Base-by-base conservation (phyloP, 2,329 filamentous ascomycete genomes). In the Alternaria novae-zelandiae region DNA sequence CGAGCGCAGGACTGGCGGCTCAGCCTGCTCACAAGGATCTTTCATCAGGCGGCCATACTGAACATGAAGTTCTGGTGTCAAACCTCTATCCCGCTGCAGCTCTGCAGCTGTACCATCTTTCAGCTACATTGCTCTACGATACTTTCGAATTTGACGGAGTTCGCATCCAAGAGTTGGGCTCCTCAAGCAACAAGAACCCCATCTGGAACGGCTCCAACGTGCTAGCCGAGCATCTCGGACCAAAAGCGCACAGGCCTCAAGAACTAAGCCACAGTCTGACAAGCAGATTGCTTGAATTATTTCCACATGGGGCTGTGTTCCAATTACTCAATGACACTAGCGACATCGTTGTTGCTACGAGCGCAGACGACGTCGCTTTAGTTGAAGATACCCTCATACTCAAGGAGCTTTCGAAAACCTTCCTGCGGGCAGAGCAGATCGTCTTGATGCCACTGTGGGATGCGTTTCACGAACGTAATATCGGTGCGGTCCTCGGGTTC, bases 131-230 rank as follows among this genome's bases (percentile, higher is more conserved):
- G 20, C 49, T 62, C 8, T 36, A 54, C 36, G 55, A 59, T 20
- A 53, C 59, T 10, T 62, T 62, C 36, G 59, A 62, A 25, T 62
- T 62, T 9, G 59, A 62, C 17, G 59, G 59, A 13, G 49, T 59
- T 21, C 57, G 59, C 6, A 62, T 62, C 15, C 59, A 62, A 28
- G 59, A 62, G 32, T 21, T 41, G 25, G 55, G 57, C 15, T 28
- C 26, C 7, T 62, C 41, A 20, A 56, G 49, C 26, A 62, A 54
- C 30, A 41, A 53, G 23, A 62, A 62, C 9, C 59, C 59, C 12
- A 49, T 53, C 26, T 62, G 59, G 59, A 62, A 62, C 30, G 55
- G 55, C 23, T 62, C 59, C 13, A 62, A 41, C 25, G 10, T 62
- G 5, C 21, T 62, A 10, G 59, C 59, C 10, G 41, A 62, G 43